Conservation (phyloP, 2,329 filamentous ascomycete species). For the Colletotrichum truncatum region DNA sequence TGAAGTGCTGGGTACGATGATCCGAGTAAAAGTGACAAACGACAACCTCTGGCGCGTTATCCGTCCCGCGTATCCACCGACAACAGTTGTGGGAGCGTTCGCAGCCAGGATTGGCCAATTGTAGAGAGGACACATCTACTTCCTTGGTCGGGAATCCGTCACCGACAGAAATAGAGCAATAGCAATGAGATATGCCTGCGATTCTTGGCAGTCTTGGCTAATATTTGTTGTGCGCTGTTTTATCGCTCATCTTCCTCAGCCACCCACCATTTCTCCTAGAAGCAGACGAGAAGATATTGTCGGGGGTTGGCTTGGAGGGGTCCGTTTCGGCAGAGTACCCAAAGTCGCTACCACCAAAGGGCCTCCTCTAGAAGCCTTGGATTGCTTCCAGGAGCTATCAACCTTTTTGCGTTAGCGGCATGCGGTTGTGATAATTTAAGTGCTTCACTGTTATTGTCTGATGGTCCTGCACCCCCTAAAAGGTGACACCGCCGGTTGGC, state of each 20-base stretch:
- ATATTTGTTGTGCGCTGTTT: not conserved
- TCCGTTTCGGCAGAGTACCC: not conserved
- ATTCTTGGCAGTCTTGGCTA: conserved; percentile 5
- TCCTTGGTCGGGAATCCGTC: not conserved
- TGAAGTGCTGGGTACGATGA: not conserved
- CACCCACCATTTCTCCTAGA: not conserved
- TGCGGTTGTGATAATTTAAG: not conserved
- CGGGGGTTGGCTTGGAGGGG: not conserved
- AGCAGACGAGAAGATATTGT: not conserved
- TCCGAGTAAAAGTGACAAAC: not conserved
- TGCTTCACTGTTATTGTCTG: not conserved
- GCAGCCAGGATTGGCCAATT: not conserved
- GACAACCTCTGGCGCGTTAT: not conserved
- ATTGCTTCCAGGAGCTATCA: not conserved
- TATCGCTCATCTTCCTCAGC: not conserved
- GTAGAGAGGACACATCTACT: not conserved
- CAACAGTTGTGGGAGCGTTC: not conserved
- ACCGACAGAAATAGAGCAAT: not conserved
- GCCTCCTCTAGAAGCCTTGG: not conserved
- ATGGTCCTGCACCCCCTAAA: not conserved
- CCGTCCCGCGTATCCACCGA: not conserved
- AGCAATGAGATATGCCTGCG: not conserved
- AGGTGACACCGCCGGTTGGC: not conserved
- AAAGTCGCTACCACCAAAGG: no score
- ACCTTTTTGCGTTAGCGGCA: not conserved